phyloP scores from a whole-genome alignment of 164 flowering plant genomes.

The Brasenia schreberi region DNA sequence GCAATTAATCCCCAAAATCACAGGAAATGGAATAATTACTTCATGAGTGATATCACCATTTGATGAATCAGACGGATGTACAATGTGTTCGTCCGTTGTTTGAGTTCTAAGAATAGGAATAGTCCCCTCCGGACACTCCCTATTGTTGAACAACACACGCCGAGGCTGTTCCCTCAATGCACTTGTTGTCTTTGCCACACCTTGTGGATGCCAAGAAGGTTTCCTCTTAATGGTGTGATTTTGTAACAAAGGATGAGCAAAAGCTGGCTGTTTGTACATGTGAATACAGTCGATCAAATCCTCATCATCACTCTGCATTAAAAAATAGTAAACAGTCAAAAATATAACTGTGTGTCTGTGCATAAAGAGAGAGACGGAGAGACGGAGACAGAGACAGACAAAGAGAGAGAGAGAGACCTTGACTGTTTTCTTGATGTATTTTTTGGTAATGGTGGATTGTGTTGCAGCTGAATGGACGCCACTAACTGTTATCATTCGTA shows the following conservation, averaged over 20 bases:
- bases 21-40: not conserved
- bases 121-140: slow-evolving; percentile 2
- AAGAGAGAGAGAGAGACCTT: too few species aligned
- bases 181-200: too few species aligned
- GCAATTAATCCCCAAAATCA: too few species aligned
- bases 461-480: too few species aligned
- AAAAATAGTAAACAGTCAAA: too few species aligned
- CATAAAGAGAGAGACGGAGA: too few species aligned
- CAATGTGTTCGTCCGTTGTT: not conserved
- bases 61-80: not conserved
- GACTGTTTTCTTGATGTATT: too few species aligned
- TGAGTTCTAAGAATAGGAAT: slow-evolving; percentile 1
- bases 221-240: slow-evolving; percentile 5
- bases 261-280: slow-evolving; percentile 5
- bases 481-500: too few species aligned
- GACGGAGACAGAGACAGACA: too few species aligned
- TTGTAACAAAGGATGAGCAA: slow-evolving; percentile 3
- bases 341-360: too few species aligned
- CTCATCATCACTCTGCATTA: slow-evolving; percentile 2
- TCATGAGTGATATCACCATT: not conserved
- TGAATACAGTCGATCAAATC: slow-evolving; percentile 6
- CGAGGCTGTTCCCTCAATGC: not conserved
- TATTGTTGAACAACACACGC: not conserved
- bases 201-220: too few species aligned
- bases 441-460: too few species aligned